Evolutionary conservation across 2,329 filamentous ascomycete species (phyloP).

Genomic region (Epichloe amarillans): DNA sequence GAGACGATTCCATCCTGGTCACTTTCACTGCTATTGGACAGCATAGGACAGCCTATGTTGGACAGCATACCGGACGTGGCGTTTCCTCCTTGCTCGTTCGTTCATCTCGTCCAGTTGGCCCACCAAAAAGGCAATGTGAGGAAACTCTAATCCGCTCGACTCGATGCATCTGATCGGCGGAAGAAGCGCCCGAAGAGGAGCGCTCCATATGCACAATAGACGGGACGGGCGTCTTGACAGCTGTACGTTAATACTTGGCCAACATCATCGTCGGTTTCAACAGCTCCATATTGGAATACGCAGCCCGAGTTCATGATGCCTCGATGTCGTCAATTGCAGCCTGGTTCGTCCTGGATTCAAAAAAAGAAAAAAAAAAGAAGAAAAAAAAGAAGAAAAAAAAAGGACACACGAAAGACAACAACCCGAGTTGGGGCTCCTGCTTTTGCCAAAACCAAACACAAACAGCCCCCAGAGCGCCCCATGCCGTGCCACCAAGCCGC

Average conservation of each 20-base stretch:
- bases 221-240: too few species aligned
- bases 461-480: background rate
- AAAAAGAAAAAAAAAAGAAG: too few species aligned
- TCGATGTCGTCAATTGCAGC: background rate
- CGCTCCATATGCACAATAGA: too few species aligned
- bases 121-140: background rate
- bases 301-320: background rate
- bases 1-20: background rate
- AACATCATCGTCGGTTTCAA: background rate
- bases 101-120: background rate
- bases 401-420: background rate
- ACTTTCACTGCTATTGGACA: too few species aligned
- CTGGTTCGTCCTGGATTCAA: background rate
- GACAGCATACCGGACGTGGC: background rate
- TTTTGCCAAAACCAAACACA: too few species aligned
- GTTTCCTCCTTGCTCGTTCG: background rate
- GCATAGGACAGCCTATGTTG: too few species aligned
- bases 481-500: background rate
- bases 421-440: background rate
- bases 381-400: too few species aligned
- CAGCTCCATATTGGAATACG: background rate
- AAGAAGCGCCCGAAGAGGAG: too few species aligned
- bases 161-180: too few species aligned
- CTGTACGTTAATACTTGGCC: background rate
- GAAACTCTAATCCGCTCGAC: background rate